Conservation (phyloP, 768 basidiomycete genomes). For the Tricholoma furcatifolium region DNA sequence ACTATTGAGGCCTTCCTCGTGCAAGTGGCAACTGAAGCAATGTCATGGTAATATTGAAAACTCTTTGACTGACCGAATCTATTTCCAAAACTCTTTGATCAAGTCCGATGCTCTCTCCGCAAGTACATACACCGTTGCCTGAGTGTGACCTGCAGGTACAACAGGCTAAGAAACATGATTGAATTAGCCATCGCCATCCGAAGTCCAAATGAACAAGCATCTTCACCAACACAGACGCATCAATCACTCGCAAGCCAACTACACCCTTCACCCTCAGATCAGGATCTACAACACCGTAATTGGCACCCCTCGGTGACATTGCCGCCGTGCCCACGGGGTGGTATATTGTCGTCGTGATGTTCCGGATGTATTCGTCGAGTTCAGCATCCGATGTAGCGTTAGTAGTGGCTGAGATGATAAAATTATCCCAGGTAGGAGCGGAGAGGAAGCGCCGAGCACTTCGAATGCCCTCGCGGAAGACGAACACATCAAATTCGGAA, state of each 20-base stretch:
- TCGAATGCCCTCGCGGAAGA: conserved; percentile 21
- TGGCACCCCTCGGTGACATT: too few relatives aligned
- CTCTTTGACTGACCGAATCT: neutral
- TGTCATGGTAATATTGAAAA: neutral
- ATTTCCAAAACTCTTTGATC: conserved; percentile 1
- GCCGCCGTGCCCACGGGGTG: too few relatives aligned
- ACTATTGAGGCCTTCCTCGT: too few relatives aligned
- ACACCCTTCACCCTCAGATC: too few relatives aligned
- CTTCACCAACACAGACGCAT: conserved; percentile 26
- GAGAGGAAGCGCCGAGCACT: conserved; percentile 10
- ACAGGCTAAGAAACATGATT: neutral
- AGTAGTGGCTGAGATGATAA: too few relatives aligned
- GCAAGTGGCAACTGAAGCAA: too few relatives aligned
- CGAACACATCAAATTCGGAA: conserved; percentile 19
- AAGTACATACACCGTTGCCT: conserved; percentile 2
- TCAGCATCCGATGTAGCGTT: too few relatives aligned
- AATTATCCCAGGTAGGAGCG: too few relatives aligned
- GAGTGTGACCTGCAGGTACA: conserved; percentile 6
- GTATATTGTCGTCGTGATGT: too few relatives aligned
- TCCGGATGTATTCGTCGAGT: too few relatives aligned
- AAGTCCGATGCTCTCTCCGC: conserved; percentile 1
- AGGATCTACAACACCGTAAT: too few relatives aligned
- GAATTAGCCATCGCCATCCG: neutral
- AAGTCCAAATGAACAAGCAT: neutral
- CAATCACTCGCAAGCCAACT: conserved; percentile 36